These are phyloP conservation scores for Penicillium antarcticum DNA, from an alignment of 495 filamentous ascomycete species.

Conservation along the genomic window DNA sequence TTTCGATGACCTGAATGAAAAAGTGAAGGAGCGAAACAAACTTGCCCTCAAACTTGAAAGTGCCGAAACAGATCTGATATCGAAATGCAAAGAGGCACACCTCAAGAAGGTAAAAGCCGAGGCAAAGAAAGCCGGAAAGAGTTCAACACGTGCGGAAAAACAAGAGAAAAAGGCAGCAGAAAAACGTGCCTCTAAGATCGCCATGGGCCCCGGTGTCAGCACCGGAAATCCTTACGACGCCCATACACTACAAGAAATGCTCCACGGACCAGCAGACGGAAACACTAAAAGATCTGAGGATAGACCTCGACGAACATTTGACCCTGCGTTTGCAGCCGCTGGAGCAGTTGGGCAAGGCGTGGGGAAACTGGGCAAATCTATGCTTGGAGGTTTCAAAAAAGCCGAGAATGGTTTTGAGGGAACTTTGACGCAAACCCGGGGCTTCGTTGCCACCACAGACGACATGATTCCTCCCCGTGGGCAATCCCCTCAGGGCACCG, in stretches of 20 bases:
- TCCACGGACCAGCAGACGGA: conserved; percentile 33
- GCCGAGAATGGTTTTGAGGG: conserved; percentile 40
- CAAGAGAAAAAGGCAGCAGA: conserved; percentile 41
- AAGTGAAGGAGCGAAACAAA: conserved; percentile 71
- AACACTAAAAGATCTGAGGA: conserved; percentile 27
- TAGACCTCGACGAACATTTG: conserved; percentile 20
- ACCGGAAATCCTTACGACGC: conserved; percentile 82
- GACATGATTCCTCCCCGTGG: conserved; percentile 1
- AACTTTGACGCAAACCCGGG: conserved; percentile 53
- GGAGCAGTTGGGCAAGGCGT: conserved; percentile 60
- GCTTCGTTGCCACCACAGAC: conserved; percentile 35
- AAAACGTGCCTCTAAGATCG: conserved; percentile 56
- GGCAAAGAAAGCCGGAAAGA: conserved; percentile 58
- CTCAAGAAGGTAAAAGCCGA: conserved; percentile 61
- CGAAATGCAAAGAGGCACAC: conserved; percentile 72
- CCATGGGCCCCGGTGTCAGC: conserved; percentile 68
- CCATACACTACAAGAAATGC: conserved; percentile 65
- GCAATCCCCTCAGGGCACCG: background rate
- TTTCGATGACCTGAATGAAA: conserved; percentile 80
- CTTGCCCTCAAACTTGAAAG: conserved; percentile 71
- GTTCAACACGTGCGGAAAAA: conserved; percentile 50
- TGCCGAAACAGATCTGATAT: conserved; percentile 83
- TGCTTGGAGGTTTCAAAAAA: conserved; percentile 50
- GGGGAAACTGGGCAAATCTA: conserved; percentile 52
- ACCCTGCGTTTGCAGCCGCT: conserved; percentile 41